Conservation (phyloP, 164 flowering plant species). For the Tetrastigma voinierianum region DNA sequence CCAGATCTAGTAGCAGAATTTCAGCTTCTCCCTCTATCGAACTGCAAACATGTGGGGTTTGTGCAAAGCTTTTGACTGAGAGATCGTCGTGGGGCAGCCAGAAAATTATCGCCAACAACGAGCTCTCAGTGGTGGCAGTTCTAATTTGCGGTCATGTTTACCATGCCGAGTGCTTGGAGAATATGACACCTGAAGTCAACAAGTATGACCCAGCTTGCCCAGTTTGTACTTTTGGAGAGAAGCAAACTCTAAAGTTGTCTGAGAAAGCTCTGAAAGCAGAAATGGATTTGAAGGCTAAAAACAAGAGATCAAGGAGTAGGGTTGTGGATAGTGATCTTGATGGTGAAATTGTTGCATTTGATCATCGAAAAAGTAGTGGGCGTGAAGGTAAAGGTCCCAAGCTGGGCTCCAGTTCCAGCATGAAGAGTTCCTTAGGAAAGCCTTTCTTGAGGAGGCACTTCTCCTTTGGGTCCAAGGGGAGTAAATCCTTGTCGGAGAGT, state of each 20-base stretch:
- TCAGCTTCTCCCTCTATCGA: slow-evolving; percentile 55
- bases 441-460: slow-evolving; percentile 83
- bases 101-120: slow-evolving; percentile 41
- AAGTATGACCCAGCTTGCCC: slow-evolving; percentile 90
- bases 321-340: slow-evolving; percentile 59
- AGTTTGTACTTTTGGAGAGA: slow-evolving; percentile 73
- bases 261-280: slow-evolving; percentile 58
- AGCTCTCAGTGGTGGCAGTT: slow-evolving; percentile 66
- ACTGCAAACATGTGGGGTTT: slow-evolving; percentile 68
- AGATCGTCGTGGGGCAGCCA: slow-evolving; percentile 55
- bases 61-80: slow-evolving; percentile 70
- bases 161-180: slow-evolving; percentile 92
- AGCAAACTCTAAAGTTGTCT: slow-evolving; percentile 51
- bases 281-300: slow-evolving; percentile 54
- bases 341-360: slow-evolving; percentile 23
- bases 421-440: slow-evolving; percentile 48
- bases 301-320: slow-evolving; percentile 55
- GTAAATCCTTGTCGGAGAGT: slow-evolving; percentile 27
- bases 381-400: slow-evolving; percentile 46
- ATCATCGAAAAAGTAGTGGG: slow-evolving; percentile 21
- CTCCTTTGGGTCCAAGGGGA: slow-evolving; percentile 67
- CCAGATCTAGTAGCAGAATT: slow-evolving; percentile 47
- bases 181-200: slow-evolving; percentile 61
- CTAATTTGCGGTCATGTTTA: slow-evolving; percentile 84
- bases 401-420: slow-evolving; percentile 60